These are phyloP conservation scores for Exophiala spinifera DNA, from an alignment of 2,329 filamentous ascomycete genomes.

Conservation along the genomic window DNA sequence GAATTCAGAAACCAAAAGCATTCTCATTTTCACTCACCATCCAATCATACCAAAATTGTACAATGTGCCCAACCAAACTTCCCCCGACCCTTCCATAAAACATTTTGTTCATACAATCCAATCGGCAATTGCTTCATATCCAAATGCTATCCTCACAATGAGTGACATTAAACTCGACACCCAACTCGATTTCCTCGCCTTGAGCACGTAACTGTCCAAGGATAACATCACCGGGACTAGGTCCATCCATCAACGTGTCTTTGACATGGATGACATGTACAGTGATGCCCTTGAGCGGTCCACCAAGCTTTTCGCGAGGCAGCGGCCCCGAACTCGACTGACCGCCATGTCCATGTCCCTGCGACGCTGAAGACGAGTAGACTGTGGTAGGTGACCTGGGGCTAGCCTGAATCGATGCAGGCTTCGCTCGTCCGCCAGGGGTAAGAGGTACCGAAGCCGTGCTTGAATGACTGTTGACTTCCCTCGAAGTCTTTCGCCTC, in stretches of 20 bases:
- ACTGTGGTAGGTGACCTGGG: background rate
- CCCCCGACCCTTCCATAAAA: no score
- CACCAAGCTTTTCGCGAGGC: slow-evolving; percentile 12
- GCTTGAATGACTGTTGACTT: slow-evolving; percentile 14
- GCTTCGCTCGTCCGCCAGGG: slow-evolving; percentile 8
- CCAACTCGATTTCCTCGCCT: slow-evolving; percentile 63
- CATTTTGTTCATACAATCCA: no score
- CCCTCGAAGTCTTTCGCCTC: slow-evolving; percentile 8
- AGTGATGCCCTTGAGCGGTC: slow-evolving; percentile 64
- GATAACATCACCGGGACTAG: slow-evolving; percentile 63
- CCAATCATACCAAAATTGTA: no score
- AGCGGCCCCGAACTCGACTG: background rate
- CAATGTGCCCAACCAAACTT: no score
- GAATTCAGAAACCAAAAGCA: no score
- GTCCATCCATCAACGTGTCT: slow-evolving; percentile 73
- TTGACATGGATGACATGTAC: slow-evolving; percentile 94
- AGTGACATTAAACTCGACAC: slow-evolving; percentile 76
- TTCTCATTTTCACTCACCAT: no score
- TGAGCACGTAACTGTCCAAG: slow-evolving; percentile 65
- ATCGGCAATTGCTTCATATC: slow-evolving; percentile 31
- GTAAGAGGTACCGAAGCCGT: background rate
- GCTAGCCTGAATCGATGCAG: slow-evolving; percentile 17
- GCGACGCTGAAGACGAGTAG: background rate
- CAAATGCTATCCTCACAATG: slow-evolving; percentile 59
- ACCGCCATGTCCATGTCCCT: background rate